These are phyloP conservation scores for Podila epigama DNA, from an alignment of 192 early-diverging fungal species.

Conservation along the genomic window DNA sequence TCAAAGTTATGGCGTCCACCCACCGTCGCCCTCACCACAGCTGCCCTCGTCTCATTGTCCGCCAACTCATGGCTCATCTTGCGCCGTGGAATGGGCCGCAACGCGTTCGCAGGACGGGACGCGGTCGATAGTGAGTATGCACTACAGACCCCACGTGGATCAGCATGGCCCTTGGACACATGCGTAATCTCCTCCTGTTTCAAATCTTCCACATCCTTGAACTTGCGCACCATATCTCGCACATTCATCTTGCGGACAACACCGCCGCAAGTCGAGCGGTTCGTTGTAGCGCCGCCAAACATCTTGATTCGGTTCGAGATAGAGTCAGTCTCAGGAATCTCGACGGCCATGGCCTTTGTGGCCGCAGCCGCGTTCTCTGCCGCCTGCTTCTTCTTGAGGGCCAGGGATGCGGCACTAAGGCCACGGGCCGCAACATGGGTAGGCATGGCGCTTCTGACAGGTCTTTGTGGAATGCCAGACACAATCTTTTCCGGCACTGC, in stretches of 20 bases:
- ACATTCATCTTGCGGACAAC: constrained; percentile 8
- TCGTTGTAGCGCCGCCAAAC: constrained; percentile 25
- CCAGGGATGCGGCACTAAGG: constrained; percentile 20
- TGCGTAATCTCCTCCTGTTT: constrained; percentile 31
- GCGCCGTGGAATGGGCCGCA: constrained; percentile 10
- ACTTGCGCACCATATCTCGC: constrained; percentile 31
- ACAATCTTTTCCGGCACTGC: constrained; percentile 2
- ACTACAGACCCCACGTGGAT: constrained; percentile 22
- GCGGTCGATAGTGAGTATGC: constrained; percentile 36
- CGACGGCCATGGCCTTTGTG: constrained; percentile 18
- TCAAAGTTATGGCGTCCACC: constrained; percentile 1
- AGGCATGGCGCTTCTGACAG: constrained; percentile 5
- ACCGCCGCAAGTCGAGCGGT: not conserved
- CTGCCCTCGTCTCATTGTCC: constrained; percentile 14
- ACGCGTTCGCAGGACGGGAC: constrained; percentile 3
- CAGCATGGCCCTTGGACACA: constrained; percentile 26
- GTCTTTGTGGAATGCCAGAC: constrained; percentile 6
- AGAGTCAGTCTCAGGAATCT: constrained; percentile 31
- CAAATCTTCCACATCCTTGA: constrained; percentile 25
- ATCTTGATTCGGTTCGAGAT: constrained; percentile 35
- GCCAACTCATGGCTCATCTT: constrained; percentile 44
- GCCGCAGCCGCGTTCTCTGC: constrained; percentile 13
- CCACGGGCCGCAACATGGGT: constrained; percentile 1
- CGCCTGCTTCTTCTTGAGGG: constrained; percentile 46
- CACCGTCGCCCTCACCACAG: not conserved